These are phyloP conservation scores for Pleurozium schreberi DNA, from an alignment of 225 moss, liverwort and hornwort species.

Conservation along the genomic window DNA sequence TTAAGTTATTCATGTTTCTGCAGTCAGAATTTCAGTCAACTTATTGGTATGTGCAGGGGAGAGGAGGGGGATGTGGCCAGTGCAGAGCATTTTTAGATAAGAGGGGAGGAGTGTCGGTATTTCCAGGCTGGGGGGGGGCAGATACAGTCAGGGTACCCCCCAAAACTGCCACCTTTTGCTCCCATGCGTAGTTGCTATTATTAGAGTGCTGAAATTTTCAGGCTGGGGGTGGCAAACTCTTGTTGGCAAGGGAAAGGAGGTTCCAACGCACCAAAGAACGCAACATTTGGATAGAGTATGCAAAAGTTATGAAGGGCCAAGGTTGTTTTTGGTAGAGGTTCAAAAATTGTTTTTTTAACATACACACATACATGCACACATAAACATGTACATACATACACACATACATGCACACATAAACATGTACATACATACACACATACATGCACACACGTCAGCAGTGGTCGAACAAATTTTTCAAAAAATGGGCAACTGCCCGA, in stretches of 20 bases:
- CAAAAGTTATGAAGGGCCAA: background rate
- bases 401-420: too few relatives aligned
- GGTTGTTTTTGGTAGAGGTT: background rate
- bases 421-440: too few relatives aligned
- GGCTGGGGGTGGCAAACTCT: too few relatives aligned
- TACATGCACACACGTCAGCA: too few relatives aligned
- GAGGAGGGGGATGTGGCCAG: background rate
- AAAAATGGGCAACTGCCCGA: too few relatives aligned
- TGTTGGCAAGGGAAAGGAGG: background rate
- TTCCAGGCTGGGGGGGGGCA: background rate
- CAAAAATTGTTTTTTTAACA: accelerated
- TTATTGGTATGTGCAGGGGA: background rate
- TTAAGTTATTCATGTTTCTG: background rate
- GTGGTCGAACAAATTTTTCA: too few relatives aligned
- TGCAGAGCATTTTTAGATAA: background rate
- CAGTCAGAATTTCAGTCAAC: background rate
- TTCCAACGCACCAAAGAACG: background rate
- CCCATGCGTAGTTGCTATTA: background rate
- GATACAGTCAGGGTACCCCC: background rate
- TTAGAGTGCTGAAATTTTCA: background rate
- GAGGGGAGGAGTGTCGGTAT: background rate
- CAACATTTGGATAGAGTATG: background rate
- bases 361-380: too few relatives aligned
- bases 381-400: too few relatives aligned
- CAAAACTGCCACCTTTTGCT: background rate